Conservation (phyloP, 176 grass and related monocot species). For the Sorghum bicolor region Sorghum_bicolor_NCBIv3 NC_012876.2:62191501-62192000, state of each 20-base stretch:
- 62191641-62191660: slow-evolving; percentile 34
- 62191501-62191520: background rate
- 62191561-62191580: slow-evolving; percentile 40
- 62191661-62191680: background rate
- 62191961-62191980: background rate
- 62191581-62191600: background rate
- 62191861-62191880: slow-evolving; percentile 24
- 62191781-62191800: background rate
- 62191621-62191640: slow-evolving; percentile 8
- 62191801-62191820: background rate
- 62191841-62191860: slow-evolving; percentile 18
- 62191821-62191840: slow-evolving; percentile 26
- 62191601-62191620: slow-evolving; percentile 6
- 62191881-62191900: background rate
- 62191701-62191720: background rate
- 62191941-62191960: slow-evolving; percentile 12
- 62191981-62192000: slow-evolving; percentile 23
- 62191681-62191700: slow-evolving; percentile 4
- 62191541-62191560: slow-evolving; percentile 28
- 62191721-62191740: slow-evolving; percentile 19
- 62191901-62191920: background rate
- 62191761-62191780: background rate
- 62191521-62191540: background rate
- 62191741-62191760: slow-evolving; percentile 38
- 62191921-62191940: background rate